Conservation (phyloP, 305 asterid genomes). For the Fraxinus velutina region DNA sequence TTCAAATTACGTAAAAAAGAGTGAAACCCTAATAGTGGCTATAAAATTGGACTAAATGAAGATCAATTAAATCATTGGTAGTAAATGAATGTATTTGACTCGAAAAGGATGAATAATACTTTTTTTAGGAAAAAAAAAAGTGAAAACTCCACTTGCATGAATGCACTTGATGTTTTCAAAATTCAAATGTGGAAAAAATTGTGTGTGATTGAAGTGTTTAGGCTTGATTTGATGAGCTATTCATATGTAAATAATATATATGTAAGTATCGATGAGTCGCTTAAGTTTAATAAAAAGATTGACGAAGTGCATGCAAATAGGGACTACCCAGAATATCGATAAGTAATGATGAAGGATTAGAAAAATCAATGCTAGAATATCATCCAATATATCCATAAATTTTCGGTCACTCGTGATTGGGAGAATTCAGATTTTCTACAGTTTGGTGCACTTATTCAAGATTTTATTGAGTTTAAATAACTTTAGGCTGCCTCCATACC, state of each 20-base stretch:
- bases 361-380: neutral
- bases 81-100: too few species aligned
- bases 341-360: neutral
- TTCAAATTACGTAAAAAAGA: too few species aligned
- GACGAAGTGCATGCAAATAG: neutral
- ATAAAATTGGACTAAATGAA: neutral
- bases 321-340: neutral
- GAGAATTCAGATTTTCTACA: neutral
- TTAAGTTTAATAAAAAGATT: too few species aligned
- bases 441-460: neutral
- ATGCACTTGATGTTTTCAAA: too few species aligned
- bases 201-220: neutral
- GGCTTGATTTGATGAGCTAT: neutral
- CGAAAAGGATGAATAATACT: too few species aligned
- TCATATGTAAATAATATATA: neutral
- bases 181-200: too few species aligned
- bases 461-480: neutral
- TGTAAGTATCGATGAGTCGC: too few species aligned
- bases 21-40: neutral
- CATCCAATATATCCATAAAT: neutral
- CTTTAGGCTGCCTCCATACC: neutral
- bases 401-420: neutral
- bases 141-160: too few species aligned
- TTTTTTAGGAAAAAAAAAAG: too few species aligned
- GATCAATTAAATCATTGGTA: neutral